These are phyloP conservation scores for Claviceps cyperi DNA, from an alignment of 2,329 filamentous ascomycete genomes.

Conservation along the genomic window DNA sequence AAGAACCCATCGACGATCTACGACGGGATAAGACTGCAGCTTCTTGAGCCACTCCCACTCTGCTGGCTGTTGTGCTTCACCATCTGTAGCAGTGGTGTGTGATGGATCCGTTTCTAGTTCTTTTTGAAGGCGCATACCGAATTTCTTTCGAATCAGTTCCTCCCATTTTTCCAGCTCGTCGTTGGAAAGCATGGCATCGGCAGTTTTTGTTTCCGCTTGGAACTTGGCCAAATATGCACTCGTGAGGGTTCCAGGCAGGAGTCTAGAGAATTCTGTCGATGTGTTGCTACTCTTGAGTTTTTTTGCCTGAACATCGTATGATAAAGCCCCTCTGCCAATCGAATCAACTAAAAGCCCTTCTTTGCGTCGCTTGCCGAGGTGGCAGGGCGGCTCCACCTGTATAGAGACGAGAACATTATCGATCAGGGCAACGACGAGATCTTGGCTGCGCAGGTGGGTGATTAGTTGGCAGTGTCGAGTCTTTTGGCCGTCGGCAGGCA, in stretches of 20 bases:
- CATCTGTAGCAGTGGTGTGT: constrained; percentile 7
- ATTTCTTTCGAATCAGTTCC: constrained; percentile 31
- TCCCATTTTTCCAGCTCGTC: constrained; percentile 37
- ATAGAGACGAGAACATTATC: constrained; percentile 51
- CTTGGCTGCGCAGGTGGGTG: constrained; percentile 50
- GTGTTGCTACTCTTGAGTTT: constrained; percentile 17
- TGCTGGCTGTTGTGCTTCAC: constrained; percentile 15
- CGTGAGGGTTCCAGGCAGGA: constrained; percentile 35
- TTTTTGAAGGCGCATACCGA: constrained; percentile 26
- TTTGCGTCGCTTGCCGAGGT: constrained; percentile 39
- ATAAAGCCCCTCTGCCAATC: constrained; percentile 47
- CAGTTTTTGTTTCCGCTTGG: constrained; percentile 28
- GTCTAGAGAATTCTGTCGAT: constrained; percentile 19
- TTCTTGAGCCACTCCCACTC: constrained; percentile 38
- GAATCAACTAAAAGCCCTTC: constrained; percentile 59
- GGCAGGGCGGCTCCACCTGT: constrained; percentile 49
- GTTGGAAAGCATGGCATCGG: constrained; percentile 32
- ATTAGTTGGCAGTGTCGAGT: constrained; percentile 30
- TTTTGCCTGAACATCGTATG: constrained; percentile 22
- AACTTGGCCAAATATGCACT: constrained; percentile 33
- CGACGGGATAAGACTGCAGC: constrained; percentile 32
- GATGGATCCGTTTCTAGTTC: constrained; percentile 6
- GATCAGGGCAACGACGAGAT: constrained; percentile 50
- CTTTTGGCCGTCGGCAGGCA: constrained; percentile 21
- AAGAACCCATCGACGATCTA: constrained; percentile 51